Evolutionary conservation across 1,284 basidiomycete species (phyloP), one percentile per base, ranked within the genome.

Genomic region (Microbotryum silenes-acaulis): DNA sequence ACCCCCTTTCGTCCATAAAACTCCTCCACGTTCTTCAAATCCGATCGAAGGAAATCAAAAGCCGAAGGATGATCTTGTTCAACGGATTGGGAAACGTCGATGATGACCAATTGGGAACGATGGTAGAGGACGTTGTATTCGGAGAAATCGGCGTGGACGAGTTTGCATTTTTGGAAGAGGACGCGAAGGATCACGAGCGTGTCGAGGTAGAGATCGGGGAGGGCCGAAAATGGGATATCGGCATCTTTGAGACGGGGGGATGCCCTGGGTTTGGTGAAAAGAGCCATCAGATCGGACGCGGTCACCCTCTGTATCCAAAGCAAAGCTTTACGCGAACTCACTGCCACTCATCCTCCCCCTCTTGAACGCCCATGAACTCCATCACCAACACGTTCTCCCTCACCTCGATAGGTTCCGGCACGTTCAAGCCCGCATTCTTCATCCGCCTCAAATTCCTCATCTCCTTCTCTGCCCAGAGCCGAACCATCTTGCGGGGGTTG

Each of bases 401-500:
- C 25, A 97, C 89, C 75, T 98, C 96, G 29, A 96, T 75, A 1
- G 92, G 89, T 53, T 87, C 85, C 0, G 96, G 96, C 66, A 89
- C 90, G 31, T 83, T 81, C 53, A 99, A 83, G 0, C 89, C 92
- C 8, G 90, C 90, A 29, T 84, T 77, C 10, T 83, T 80, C 52
- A 99, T 78, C 12, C 96, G 82, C 72, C 88, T 88, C 65, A 99
- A 77, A 73, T 99, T 99, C 21, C 96, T 83, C 85, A 97, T 88
- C 76, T 99, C 96, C 77, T 99, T 99, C 76, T 98, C 96, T 0
- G 96, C 96, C 96, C 96, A 99, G 8, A 98, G 78, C 14, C 91
- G 83, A 20, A 99, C 94, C 94, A 99, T 98, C 78, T 99, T 99
- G 47, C 96, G 84, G 10, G 96, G 94, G 74, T 98, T 99, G 68